Percentiles rank a stretch among this genome's conserved stretches.
Conservation (phyloP, 1,284 basidiomycete species). For the Naganishia sp. region DNA sequence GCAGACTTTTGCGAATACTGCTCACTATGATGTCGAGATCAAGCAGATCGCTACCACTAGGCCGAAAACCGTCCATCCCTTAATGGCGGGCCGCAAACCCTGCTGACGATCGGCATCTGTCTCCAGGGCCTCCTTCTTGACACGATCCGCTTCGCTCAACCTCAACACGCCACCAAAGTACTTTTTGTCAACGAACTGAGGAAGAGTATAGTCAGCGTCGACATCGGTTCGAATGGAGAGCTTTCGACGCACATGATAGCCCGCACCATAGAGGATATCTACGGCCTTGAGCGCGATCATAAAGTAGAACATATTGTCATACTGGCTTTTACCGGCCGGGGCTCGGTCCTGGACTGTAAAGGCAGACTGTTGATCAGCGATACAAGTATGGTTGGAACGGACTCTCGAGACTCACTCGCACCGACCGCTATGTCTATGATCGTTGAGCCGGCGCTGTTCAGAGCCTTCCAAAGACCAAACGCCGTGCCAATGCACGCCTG, state of each 20-base stretch:
- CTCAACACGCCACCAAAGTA: constrained; percentile 37
- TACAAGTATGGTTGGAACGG: background rate
- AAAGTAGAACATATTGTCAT: constrained; percentile 53
- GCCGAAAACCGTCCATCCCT: constrained; percentile 38
- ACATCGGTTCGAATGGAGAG: constrained; percentile 43
- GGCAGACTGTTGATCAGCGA: too few species aligned
- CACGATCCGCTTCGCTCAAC: constrained; percentile 35
- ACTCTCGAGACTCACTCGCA: constrained; percentile 39
- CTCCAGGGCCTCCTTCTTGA: constrained; percentile 31
- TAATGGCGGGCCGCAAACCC: constrained; percentile 33
- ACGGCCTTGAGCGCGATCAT: constrained; percentile 55
- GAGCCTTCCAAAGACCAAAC: constrained; percentile 55
- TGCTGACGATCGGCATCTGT: constrained; percentile 35
- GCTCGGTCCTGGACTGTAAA: constrained; percentile 50
- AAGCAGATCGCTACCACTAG: constrained; percentile 39
- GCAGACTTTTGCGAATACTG: background rate
- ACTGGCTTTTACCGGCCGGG: constrained; percentile 39
- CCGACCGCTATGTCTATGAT: constrained; percentile 54
- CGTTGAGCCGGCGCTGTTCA: constrained; percentile 47
- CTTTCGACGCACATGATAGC: constrained; percentile 41
- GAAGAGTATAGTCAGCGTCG: constrained; percentile 44
- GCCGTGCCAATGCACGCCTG: constrained; percentile 54
- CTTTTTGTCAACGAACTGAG: constrained; percentile 41
- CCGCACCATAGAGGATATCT: constrained; percentile 42
- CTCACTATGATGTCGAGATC: constrained; percentile 17